Conservation (phyloP, 768 basidiomycete species). For the Saitozyma sp. region DNA sequence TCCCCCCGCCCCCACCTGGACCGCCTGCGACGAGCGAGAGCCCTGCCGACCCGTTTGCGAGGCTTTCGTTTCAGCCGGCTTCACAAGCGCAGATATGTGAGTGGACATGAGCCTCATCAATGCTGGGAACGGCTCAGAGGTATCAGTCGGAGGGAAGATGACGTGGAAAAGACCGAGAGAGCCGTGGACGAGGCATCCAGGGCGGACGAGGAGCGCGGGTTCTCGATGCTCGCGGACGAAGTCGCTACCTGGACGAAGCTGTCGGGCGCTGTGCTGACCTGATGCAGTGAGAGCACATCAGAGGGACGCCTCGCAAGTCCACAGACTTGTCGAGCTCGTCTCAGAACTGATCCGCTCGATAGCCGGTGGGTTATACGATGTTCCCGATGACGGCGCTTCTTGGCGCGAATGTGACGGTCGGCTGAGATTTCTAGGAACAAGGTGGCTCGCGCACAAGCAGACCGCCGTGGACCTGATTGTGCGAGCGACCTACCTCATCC, state of each 20-base stretch:
- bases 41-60: conserved; percentile 8
- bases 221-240: not conserved
- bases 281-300: conserved; percentile 47
- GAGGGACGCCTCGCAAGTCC: conserved; percentile 43
- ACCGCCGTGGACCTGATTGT: conserved; percentile 37
- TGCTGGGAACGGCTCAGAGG: no score
- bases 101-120: not conserved
- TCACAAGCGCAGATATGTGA: conserved; percentile 41
- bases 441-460: conserved; percentile 44
- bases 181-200: no score
- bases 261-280: not conserved
- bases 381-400: not conserved
- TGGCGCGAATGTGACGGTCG: not conserved
- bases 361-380: conserved; percentile 32
- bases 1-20: conserved; percentile 14
- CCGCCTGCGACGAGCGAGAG: not conserved
- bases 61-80: conserved; percentile 27
- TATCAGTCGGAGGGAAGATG: no score
- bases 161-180: no score
- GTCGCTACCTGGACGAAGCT: not conserved
- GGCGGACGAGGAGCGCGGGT: no score
- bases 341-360: conserved; percentile 42
- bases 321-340: conserved; percentile 37
- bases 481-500: conserved; percentile 39
- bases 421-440: conserved; percentile 27